These are phyloP conservation scores for Thielaviopsis punctulata DNA, from an alignment of 2,329 filamentous ascomycete species.

Conservation along the genomic window DNA sequence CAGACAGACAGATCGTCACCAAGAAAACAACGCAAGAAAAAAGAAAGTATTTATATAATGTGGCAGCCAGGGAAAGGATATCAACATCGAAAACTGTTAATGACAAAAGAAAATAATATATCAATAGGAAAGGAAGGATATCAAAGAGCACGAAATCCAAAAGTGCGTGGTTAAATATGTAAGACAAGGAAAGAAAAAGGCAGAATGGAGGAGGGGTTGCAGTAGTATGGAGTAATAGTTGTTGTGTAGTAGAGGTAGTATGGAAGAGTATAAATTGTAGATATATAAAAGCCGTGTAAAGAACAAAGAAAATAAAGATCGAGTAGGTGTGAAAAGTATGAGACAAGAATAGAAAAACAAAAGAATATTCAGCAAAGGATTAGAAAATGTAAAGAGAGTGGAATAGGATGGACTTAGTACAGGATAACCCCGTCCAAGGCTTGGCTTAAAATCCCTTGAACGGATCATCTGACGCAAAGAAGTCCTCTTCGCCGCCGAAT, in stretches of 20 bases:
- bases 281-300: background rate
- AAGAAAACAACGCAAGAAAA: background rate
- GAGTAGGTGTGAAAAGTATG: background rate
- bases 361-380: background rate
- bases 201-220: background rate
- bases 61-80: too few relatives aligned
- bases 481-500: constrained; percentile 35
- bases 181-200: background rate
- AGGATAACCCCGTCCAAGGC: too few relatives aligned
- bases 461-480: constrained; percentile 37
- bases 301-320: background rate
- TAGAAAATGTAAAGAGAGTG: background rate
- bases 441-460: constrained; percentile 40
- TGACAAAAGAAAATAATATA: background rate
- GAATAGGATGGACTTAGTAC: background rate
- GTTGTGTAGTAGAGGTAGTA: background rate
- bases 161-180: too few relatives aligned
- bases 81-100: background rate
- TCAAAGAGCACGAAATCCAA: background rate
- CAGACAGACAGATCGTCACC: background rate
- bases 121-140: background rate
- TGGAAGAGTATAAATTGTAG: background rate
- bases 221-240: background rate
- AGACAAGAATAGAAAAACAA: background rate
- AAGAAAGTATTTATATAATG: background rate